Evolutionary conservation across 768 basidiomycete species (phyloP).

Genomic region (Kwoniella bestiolae): DNA sequence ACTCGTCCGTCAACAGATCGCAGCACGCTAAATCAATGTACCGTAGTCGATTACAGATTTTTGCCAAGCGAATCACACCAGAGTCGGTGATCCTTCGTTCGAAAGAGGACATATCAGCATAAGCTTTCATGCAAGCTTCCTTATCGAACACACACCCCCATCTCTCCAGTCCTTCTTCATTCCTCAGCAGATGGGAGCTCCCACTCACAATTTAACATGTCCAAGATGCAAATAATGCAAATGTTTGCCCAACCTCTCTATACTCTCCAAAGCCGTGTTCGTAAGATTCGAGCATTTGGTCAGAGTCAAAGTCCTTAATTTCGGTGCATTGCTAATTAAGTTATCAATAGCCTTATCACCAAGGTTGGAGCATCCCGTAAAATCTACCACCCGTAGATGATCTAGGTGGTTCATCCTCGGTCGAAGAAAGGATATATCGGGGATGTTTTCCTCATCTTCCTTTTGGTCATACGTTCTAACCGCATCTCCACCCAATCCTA

Average conservation of each 20-base stretch:
- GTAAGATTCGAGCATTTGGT: conserved; percentile 82
- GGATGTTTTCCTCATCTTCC: background rate
- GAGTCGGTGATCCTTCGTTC: conserved; percentile 78
- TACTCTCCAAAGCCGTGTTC: conserved; percentile 78
- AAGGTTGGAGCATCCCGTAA: conserved; percentile 79
- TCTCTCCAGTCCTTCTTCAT: too few species aligned
- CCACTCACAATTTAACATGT: conserved; percentile 66
- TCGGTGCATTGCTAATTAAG: conserved; percentile 76
- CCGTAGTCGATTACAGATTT: conserved; percentile 83
- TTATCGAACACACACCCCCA: too few species aligned
- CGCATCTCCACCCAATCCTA: too few species aligned
- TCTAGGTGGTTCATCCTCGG: conserved; percentile 63
- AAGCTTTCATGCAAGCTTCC: background rate
- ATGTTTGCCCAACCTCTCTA: conserved; percentile 85
- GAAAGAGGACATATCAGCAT: background rate
- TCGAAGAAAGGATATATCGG: conserved; percentile 15
- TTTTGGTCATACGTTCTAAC: too few species aligned
- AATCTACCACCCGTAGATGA: conserved; percentile 87
- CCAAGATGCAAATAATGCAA: conserved; percentile 94
- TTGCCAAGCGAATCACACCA: conserved; percentile 79
- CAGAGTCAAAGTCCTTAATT: conserved; percentile 81
- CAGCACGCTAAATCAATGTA: conserved; percentile 98
- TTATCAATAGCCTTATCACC: conserved; percentile 83
- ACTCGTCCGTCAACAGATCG: conserved; percentile 83
- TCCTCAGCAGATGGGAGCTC: background rate